Evolutionary conservation across 2,329 filamentous ascomycete species (phyloP), one percentile per base, ranked within the genome.

Genomic region (Orbilia ellipsospora): DNA sequence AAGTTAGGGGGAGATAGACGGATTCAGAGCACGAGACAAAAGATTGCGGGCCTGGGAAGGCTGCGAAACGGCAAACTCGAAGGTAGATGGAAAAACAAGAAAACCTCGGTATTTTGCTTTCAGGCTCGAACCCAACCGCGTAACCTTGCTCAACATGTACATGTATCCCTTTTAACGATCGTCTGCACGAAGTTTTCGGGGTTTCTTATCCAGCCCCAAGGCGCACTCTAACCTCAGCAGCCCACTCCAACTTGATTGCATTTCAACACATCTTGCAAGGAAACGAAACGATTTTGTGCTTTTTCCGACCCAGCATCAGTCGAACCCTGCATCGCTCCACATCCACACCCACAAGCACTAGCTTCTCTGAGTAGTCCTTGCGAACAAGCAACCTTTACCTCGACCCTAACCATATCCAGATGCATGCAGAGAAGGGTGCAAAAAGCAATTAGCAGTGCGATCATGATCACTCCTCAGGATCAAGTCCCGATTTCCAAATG

Each of bases 141-240:
- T 55, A 55, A 36, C 52, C 26, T 48, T 60, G 56, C 42, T 10
- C 31, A 1, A 23, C 23, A 23, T 23, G 23, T 23, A 2, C 23
- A 23, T 44, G 18, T 51, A 16, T 28, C 26, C 36, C 59, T 62
- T 20, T 18, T 40, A 62, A 45, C 59, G 52, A 55, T 40, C n/a
- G 31, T 18, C 15, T 42, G 16, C 31, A 52, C 1, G 20, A 52
- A 52, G 20, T 42, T 18, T 18, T 18, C 23, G 10, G 50, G 20
- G 5, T 18, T 48, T 16, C 28, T 61, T 48, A 12, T 61, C 26
- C 42, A 40, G 44, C 36, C 16, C 28, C 61, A 64, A 64, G 61
- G 61, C 61, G 28, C 50, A 64, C 55, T 64, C 16, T 48, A 15
- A 13, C 16, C 44, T 48, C 16, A 36, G 31, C 31, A 36, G 31